Evolutionary conservation across 805 yeast species (phyloP), one percentile per base, ranked within the genome.

Genomic region (Cyberlindnera mississippiensis): DNA sequence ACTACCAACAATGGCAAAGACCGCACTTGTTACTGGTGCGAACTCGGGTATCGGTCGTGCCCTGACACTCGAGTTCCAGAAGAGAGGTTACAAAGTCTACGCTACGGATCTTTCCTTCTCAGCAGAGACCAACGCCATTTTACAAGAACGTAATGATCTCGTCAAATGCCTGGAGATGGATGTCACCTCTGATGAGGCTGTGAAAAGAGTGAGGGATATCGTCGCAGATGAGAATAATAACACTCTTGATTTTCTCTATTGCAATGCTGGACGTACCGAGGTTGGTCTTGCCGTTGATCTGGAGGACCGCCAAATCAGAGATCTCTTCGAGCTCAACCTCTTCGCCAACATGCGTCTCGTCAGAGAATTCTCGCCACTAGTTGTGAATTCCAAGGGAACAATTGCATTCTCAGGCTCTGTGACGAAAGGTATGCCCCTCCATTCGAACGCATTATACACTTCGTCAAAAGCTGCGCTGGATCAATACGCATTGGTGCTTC

Each of bases 31-130:
- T 15, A 76, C 83, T 1, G 85, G 85, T 6, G 75, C 80, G 4
- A 75, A 82, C 1, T 68, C 76, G 0, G 84, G 85, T 11, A 78
- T 79, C 44, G 85, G 85, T 0, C 67, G 61, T 42, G 68, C 69
- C 13, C 52, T 76, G 6, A 66, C 77, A 6, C 51, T 62, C n/a
- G 76, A 73, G 48, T 62, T 78, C 36, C 64, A 69, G 20, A 50
- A 53, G 16, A 60, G 68, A 29, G 74, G 73, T 0, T 71, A 62
- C 51, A 53, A 50, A 22, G 66, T 69, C 4, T 63, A 61, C 39
- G 72, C 69, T 6, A 52, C 66, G 17, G 67, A 67, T n/a, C 28
- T 52, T 16, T 37, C 51, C 15, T 59, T 59, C 38, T 62, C 64
- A 0, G 53, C 61, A 12, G 59, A 59, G 28, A 55, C 66, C 1